Evolutionary conservation across 805 yeast species (phyloP).

Genomic region (Starmerella etchellsii): DNA sequence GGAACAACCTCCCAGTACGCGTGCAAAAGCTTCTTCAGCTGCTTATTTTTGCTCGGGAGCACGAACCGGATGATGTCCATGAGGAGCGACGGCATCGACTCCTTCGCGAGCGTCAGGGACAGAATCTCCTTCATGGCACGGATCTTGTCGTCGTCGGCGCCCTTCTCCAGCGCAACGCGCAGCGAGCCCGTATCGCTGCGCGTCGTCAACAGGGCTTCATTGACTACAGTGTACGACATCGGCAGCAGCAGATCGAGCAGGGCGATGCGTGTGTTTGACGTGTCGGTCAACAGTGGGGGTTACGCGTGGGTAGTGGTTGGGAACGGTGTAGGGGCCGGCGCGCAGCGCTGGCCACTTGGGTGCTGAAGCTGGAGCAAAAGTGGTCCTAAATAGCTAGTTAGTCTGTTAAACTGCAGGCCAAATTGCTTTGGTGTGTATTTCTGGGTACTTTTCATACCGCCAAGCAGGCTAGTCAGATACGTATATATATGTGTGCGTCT

Average conservation of each 20-base stretch:
- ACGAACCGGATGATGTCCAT: slow-evolving; percentile 96
- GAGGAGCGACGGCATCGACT: slow-evolving; percentile 78
- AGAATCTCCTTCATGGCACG: slow-evolving; percentile 82
- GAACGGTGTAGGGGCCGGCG: too few species aligned
- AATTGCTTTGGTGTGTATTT: too few species aligned
- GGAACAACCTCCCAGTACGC: slow-evolving; percentile 98
- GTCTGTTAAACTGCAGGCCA: too few species aligned
- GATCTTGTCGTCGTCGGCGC: slow-evolving; percentile 75
- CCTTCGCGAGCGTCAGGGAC: slow-evolving; percentile 80
- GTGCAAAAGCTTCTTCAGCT: slow-evolving; percentile 80
- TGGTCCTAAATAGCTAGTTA: too few species aligned
- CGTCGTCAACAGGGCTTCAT: slow-evolving; percentile 8
- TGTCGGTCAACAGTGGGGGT: not conserved
- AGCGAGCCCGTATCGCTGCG: slow-evolving; percentile 45
- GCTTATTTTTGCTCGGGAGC: slow-evolving; percentile 89
- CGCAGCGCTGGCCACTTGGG: too few species aligned
- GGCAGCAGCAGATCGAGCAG: not conserved
- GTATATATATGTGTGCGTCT: too few species aligned
- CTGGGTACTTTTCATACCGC: too few species aligned
- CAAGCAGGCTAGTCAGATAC: too few species aligned
- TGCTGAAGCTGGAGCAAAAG: too few species aligned
- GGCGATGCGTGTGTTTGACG: not conserved
- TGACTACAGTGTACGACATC: slow-evolving; percentile 18
- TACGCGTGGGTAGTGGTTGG: too few species aligned
- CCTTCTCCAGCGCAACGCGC: slow-evolving; percentile 68